Base-by-base conservation (phyloP, 331 rosid species). In the Quercus phellos region DNA sequence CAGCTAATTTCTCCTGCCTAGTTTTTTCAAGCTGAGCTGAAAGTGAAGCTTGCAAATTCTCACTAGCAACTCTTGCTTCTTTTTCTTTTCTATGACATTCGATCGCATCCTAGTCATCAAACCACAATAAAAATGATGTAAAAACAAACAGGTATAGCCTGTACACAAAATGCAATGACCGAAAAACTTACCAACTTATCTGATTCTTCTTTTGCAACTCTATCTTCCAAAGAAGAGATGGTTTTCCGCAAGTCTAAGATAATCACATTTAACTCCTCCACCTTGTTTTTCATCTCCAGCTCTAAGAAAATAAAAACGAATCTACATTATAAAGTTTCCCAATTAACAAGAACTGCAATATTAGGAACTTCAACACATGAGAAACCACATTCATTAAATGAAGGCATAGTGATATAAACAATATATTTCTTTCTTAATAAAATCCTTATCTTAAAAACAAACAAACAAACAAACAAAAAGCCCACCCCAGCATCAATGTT, bases 141-240 rank as follows among this genome's bases (percentile, higher is more conserved):
- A 64, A 72, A 75, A 61, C 12, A 19, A 60, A 51, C 42, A 55
- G 19, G 58, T 17, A 34, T 66, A 22, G 51, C 50, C 58, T 63
- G 72, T 78, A 77, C 70, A 63, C 17, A 55, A 73, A 78, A 55
- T 55, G 58, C 70, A 53, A 71, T n/a, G 55, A 64, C 61, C 26
- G 11, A 77, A 19, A 78, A 64, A 5, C 88, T 74, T 87, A 94
- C 99, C 97, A 86, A 38, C 79, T 89, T 91, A 56, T 86, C 87
- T 10, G 87, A 86, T 87, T 90, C 91, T 87, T 90, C 92, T 66
- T 88, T 91, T 0, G 71, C 76, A 51, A 85, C 58, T 82, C 77
- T 90, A 78, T 88, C 94, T 86, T 92, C 90, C 51, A 92, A 76
- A 10, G 85, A 66, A 55, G 84, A 78, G 64, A 87, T 85, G 30